Conservation (phyloP, 352 stramenopile genomes). For the Phytophthora agathidicida region DNA sequence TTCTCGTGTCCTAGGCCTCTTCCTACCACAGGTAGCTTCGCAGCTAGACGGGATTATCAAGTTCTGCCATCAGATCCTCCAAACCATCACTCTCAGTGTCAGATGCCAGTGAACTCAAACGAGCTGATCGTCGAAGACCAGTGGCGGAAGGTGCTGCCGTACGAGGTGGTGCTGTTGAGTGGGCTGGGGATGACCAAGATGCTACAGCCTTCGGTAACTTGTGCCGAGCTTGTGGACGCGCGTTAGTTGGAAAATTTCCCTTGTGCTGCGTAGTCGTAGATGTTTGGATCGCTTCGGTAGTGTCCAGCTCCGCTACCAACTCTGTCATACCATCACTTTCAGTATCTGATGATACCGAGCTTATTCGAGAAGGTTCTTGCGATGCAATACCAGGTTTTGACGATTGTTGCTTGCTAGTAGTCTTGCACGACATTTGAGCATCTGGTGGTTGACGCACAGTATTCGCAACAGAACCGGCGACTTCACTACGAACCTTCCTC, state of each 20-base stretch:
- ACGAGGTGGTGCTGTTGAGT: background rate
- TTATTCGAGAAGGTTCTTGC: slow-evolving; percentile 18
- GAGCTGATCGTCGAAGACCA: slow-evolving; percentile 22
- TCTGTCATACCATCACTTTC: slow-evolving; percentile 61
- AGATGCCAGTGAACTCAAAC: slow-evolving; percentile 41
- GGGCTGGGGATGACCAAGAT: background rate
- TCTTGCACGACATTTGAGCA: background rate
- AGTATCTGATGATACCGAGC: slow-evolving; percentile 32
- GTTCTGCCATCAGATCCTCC: slow-evolving; percentile 52
- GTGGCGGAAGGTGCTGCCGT: background rate
- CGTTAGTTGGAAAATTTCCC: background rate
- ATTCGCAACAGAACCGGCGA: background rate
- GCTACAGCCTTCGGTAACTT: background rate
- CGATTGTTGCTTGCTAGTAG: slow-evolving; percentile 1
- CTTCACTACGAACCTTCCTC: slow-evolving; percentile 17
- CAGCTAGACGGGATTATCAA: slow-evolving; percentile 23
- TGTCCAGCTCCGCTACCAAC: slow-evolving; percentile 48
- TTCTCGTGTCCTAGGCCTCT: slow-evolving; percentile 8
- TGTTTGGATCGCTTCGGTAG: slow-evolving; percentile 2
- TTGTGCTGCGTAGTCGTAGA: background rate
- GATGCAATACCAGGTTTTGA: background rate
- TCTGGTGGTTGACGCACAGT: background rate
- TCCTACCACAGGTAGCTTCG: background rate
- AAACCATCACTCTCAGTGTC: slow-evolving; percentile 58
- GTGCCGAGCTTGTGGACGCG: slow-evolving; percentile 1